Evolutionary conservation across 148 eudicot species (phyloP).

Genomic region (Rhododendron ferrugineum): DNA sequence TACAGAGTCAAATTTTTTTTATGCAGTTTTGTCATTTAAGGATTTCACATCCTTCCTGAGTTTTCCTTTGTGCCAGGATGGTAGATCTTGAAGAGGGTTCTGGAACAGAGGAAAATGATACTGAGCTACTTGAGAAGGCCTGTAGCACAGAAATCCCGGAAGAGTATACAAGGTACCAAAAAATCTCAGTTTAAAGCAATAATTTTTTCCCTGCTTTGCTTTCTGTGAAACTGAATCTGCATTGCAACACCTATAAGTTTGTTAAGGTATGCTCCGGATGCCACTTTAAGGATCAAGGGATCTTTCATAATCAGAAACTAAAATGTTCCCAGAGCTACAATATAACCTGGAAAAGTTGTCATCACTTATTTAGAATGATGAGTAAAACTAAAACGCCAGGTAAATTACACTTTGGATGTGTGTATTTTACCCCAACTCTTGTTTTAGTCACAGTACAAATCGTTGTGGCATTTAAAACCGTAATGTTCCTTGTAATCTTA

Average conservation of each 20-base stretch:
- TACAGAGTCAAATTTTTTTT: not conserved
- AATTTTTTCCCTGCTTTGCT: not conserved
- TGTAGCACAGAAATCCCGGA: conserved; percentile 14
- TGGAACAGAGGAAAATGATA: conserved; percentile 67
- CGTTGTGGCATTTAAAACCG: not conserved
- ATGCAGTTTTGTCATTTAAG: not conserved
- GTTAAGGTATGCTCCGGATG: not conserved
- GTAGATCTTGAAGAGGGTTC: conserved; percentile 85
- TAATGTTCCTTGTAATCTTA: not conserved
- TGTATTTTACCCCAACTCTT: not conserved
- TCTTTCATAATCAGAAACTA: not conserved
- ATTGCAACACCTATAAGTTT: not conserved
- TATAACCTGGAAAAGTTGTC: not conserved
- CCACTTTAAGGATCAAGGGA: not conserved
- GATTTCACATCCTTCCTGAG: not conserved
- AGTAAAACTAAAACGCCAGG: not conserved
- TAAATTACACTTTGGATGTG: not conserved
- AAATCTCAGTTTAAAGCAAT: not conserved
- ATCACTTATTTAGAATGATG: not conserved
- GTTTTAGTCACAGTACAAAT: not conserved
- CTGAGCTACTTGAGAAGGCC: conserved; percentile 50
- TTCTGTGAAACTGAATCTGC: not conserved
- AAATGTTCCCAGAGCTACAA: not conserved
- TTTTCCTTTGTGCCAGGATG: conserved; percentile 37
- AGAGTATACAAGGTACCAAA: conserved; percentile 36